phyloP scores from a whole-genome alignment of 495 filamentous ascomycete genomes.

The Lasiosphaeria hispida region DNA sequence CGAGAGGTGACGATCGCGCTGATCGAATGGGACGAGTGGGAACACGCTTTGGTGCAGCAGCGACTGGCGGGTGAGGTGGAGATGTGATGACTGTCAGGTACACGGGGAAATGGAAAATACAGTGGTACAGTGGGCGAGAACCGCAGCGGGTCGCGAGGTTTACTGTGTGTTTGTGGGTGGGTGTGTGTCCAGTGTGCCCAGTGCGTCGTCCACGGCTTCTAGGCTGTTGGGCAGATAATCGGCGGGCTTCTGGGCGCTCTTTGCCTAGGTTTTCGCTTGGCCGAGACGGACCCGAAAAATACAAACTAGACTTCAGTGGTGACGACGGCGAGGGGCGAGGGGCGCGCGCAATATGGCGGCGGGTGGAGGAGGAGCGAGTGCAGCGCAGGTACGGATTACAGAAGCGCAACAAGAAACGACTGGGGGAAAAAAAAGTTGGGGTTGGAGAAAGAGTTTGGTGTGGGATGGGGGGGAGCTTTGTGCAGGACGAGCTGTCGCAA shows the following conservation, averaged over 20 bases:
- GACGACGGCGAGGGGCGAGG: conserved; percentile 38
- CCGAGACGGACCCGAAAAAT: conserved; percentile 22
- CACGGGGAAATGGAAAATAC: neutral
- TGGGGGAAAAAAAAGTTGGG: conserved; percentile 33
- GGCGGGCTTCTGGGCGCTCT: neutral
- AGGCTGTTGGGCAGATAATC: too few species aligned
- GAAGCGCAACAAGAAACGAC: conserved; percentile 23
- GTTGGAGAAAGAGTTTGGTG: conserved; percentile 32
- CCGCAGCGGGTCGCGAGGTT: conserved; percentile 11
- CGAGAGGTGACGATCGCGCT: conserved; percentile 41
- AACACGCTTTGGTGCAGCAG: conserved; percentile 25
- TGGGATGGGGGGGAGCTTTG: conserved; percentile 25
- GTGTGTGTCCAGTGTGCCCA: too few species aligned
- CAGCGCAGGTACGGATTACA: conserved; percentile 29
- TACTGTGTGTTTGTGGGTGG: neutral
- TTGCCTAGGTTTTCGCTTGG: conserved; percentile 10
- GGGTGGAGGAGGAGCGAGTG: conserved; percentile 24
- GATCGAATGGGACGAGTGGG: conserved; percentile 31
- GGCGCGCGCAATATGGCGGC: conserved; percentile 26
- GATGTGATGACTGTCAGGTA: conserved; percentile 5
- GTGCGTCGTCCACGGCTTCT: too few species aligned
- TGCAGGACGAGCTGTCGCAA: conserved; percentile 13
- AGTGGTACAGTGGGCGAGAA: conserved; percentile 12
- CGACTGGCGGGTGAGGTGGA: conserved; percentile 19
- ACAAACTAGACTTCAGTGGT: conserved; percentile 29